Evolutionary conservation across 129 eudicot genomes (phyloP).

Genomic region (Kitagawia praeruptora): DNA sequence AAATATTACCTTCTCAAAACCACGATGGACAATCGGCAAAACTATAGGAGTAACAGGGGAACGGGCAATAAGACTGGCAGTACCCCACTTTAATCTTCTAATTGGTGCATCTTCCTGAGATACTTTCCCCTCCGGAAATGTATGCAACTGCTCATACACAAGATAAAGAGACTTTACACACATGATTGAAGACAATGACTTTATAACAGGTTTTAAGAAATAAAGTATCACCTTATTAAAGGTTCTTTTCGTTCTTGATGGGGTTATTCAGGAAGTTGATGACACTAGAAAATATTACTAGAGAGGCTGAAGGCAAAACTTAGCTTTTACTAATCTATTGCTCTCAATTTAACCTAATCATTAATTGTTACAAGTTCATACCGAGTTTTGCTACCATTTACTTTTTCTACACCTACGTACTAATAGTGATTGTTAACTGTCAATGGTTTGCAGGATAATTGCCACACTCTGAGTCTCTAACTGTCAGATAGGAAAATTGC

Average conservation of each 20-base stretch:
- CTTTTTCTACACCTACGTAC: neutral
- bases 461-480: neutral
- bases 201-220: neutral
- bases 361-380: neutral
- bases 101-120: constrained; percentile 79
- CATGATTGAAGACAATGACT: neutral
- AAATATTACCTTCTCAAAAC: constrained; percentile 60
- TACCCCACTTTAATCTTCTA: constrained; percentile 87
- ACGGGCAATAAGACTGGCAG: constrained; percentile 93
- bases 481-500: neutral
- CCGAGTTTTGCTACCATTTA: neutral
- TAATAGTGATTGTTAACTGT: neutral
- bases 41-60: constrained; percentile 91
- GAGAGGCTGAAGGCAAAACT: neutral
- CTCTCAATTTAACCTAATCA: neutral
- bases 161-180: constrained; percentile 12
- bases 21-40: constrained; percentile 83
- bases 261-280: neutral
- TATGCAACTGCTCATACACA: constrained; percentile 56
- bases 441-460: neutral
- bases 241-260: neutral
- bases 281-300: neutral
- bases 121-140: constrained; percentile 92
- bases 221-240: neutral
- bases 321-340: neutral